A percentile compares a stretch with the other conserved stretches of the same genome.
These are phyloP conservation scores for Amanita subjunquillea DNA, from an alignment of 768 basidiomycete species.

Conservation along the genomic window DNA sequence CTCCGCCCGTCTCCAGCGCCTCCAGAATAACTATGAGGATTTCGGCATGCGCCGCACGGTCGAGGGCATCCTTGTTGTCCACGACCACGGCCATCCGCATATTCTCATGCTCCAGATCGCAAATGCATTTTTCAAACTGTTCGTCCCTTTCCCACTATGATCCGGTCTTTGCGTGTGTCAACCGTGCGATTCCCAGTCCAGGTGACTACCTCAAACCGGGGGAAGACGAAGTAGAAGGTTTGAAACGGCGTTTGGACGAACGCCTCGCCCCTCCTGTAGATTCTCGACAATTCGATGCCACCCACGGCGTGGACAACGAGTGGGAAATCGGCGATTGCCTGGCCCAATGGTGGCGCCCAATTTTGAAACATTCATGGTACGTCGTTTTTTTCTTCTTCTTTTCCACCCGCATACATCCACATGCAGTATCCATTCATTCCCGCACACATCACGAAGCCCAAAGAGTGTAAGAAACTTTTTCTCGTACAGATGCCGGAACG, in stretches of 20 bases:
- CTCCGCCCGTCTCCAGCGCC: conserved; percentile 83
- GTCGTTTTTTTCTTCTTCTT: conserved; percentile 15
- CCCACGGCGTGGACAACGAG: conserved; percentile 73
- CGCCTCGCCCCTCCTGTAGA: conserved; percentile 75
- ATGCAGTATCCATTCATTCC: conserved; percentile 80
- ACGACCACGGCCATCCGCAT: conserved; percentile 96
- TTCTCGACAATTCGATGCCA: conserved; percentile 61
- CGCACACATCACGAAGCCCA: conserved; percentile 94
- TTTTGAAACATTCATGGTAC: conserved; percentile 97
- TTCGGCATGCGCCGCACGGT: conserved; percentile 95
- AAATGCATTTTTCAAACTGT: conserved; percentile 99
- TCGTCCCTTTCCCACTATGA: conserved; percentile 18
- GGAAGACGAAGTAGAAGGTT: conserved; percentile 86
- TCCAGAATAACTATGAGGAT: conserved; percentile 95
- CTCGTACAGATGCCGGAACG: conserved; percentile 91
- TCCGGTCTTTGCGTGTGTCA: conserved; percentile 3
- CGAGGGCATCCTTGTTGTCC: conserved; percentile 82
- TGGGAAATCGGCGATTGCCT: conserved; percentile 97
- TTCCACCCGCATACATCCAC: not conserved
- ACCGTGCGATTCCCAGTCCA: conserved; percentile 40
- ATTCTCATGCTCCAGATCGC: conserved; percentile 98
- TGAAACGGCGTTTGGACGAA: conserved; percentile 82
- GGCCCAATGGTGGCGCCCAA: conserved; percentile 99
- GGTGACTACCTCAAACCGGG: conserved; percentile 98
- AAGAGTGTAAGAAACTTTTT: conserved; percentile 96